Base-by-base conservation (phyloP, 1,284 basidiomycete genomes). In the Anthracocystis panici-leucophaei region DNA sequence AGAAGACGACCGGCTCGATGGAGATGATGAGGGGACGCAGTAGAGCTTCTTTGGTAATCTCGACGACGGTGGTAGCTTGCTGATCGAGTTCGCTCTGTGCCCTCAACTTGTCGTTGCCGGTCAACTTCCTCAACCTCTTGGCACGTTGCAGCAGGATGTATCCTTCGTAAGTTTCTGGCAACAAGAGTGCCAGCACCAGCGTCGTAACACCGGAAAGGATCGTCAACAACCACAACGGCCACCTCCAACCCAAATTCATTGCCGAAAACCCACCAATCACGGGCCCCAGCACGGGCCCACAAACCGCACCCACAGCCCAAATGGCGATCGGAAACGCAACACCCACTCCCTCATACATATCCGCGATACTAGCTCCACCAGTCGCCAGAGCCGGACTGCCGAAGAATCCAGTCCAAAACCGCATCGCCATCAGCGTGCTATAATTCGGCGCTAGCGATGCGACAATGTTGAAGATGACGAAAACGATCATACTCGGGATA, bases 161-260 rank as follows among this genome's bases (percentile, higher is more conserved):
- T 33, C 82, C 77, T 21, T 82, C 83, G 27, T 80, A 78, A 2
- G 83, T 85, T 59, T 86, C 85, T 35, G 79, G 79, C 38, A 85
- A 72, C 35, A 85, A 70, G 59, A 85, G 50, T 35, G 79, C 45
- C 38, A 82, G 76, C 29, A 73, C 53, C 25, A 84, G 20, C 35
- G 84, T 77, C 20, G 83, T 75, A 14, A 54, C 64, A 21, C 76
- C 78, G n/a, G 78, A 65, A 11, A 75, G 46, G 51, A 81, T 80
- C 51, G 77, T 59, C 52, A 81, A 78, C 11, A 82, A 56, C 69
- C 80, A 82, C 54, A 84, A 54, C 14, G 82, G 78, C 81, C 82
- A 84, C 18, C 84, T 59, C 84, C 84, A 85, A 5, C 82, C 80
- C 33, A 80, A 51, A 27, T 68, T 63, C 63, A 69, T 44, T 27